These are phyloP conservation scores for Ophiostoma sp. DNA, from an alignment of 2,329 filamentous ascomycete species.

Conservation along the genomic window DNA sequence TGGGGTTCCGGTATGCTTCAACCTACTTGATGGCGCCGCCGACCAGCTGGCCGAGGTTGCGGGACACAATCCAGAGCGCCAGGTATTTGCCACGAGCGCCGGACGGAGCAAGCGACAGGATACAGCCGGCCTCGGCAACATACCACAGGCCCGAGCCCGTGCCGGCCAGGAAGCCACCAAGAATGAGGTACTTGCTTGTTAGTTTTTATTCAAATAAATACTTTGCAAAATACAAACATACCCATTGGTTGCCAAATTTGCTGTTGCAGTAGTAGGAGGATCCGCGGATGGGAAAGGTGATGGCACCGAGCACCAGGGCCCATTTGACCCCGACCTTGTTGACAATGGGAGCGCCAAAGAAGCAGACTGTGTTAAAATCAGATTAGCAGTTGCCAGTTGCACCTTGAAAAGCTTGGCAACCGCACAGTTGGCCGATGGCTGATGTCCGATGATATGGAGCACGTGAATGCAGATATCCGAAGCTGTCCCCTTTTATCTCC, in stretches of 20 bases:
- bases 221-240: background rate
- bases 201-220: background rate
- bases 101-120: background rate
- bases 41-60: constrained; percentile 8
- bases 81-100: constrained; percentile 1
- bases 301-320: background rate
- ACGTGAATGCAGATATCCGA: background rate
- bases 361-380: background rate
- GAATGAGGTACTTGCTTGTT: background rate
- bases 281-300: background rate
- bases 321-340: background rate
- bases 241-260: constrained; percentile 8
- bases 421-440: background rate
- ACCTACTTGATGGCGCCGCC: background rate
- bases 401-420: background rate
- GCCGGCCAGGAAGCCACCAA: background rate
- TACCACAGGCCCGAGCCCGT: constrained; percentile 5
- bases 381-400: background rate
- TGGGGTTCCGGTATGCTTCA: background rate
- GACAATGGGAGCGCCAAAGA: constrained; percentile 5
- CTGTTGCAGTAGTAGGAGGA: constrained; percentile 4
- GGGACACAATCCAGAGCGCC: background rate
- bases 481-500: background rate
- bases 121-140: background rate
- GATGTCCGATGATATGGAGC: background rate